These are phyloP conservation scores for Micractinium conductrix DNA, from an alignment of 139 green algal species.

Conservation along the genomic window DNA sequence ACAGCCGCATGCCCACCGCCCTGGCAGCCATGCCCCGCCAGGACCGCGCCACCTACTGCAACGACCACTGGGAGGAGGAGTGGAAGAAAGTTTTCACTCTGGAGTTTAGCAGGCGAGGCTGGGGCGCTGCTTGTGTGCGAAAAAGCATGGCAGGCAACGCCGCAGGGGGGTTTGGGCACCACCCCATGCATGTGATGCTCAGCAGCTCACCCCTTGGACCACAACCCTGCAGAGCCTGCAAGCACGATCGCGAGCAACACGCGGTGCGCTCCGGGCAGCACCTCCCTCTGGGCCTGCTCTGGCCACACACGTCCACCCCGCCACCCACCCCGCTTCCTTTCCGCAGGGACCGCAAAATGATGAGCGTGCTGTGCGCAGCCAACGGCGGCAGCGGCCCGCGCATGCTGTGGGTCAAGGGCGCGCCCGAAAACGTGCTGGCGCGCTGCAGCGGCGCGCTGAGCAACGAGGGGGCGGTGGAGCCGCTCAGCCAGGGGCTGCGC, in stretches of 20 bases:
- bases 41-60: slow-evolving; percentile 75
- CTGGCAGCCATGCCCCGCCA: slow-evolving; percentile 53
- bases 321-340: too few species aligned
- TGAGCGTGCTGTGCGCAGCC: slow-evolving; percentile 77
- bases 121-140: too few species aligned
- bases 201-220: too few species aligned
- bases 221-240: too few species aligned
- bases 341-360: slow-evolving; percentile 87
- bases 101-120: slow-evolving; percentile 74
- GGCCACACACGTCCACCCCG: too few species aligned
- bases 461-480: slow-evolving; percentile 43
- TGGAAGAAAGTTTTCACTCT: slow-evolving; percentile 65
- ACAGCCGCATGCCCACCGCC: slow-evolving; percentile 62
- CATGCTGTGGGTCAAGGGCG: slow-evolving; percentile 79
- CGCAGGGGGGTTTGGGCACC: too few species aligned
- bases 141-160: too few species aligned
- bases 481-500: slow-evolving; percentile 49
- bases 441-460: slow-evolving; percentile 74
- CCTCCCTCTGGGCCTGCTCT: too few species aligned
- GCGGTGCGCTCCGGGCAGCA: too few species aligned
- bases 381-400: neutral
- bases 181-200: too few species aligned
- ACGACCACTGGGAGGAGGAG: slow-evolving; percentile 74
- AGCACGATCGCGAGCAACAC: too few species aligned
- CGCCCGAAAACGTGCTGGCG: slow-evolving; percentile 85